These are phyloP conservation scores for Raphanus hybrid DNA, from an alignment of 441 rosid species.

Conservation along the genomic window DNA sequence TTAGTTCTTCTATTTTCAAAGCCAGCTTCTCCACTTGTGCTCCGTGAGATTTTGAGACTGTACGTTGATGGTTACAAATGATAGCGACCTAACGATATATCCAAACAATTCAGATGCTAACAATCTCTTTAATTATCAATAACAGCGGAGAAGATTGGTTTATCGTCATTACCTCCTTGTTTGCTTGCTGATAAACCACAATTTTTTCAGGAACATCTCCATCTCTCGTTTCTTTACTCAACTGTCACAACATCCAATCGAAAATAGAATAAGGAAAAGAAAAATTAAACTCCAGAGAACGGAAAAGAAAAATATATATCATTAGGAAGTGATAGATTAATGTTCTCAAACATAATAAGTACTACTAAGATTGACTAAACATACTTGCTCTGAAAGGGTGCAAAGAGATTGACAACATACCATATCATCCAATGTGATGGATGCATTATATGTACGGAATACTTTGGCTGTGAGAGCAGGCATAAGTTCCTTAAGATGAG, in stretches of 20 bases:
- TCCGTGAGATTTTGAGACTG: slow-evolving; percentile 84
- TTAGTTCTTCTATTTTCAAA: slow-evolving; percentile 82
- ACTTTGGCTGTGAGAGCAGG: slow-evolving; percentile 99
- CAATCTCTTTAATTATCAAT: slow-evolving; percentile 18
- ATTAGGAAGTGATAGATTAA: background rate
- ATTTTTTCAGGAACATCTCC: slow-evolving; percentile 89
- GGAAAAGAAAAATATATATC: slow-evolving; percentile 4
- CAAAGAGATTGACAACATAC: slow-evolving; percentile 51
- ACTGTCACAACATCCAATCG: slow-evolving; percentile 53
- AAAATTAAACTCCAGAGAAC: background rate
- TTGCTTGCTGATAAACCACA: slow-evolving; percentile 81
- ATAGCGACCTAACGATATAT: slow-evolving; percentile 78
- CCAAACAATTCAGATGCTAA: slow-evolving; percentile 11
- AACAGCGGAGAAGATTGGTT: slow-evolving; percentile 21
- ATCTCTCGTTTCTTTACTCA: slow-evolving; percentile 79
- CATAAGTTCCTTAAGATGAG: slow-evolving; percentile 97
- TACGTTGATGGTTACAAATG: slow-evolving; percentile 99
- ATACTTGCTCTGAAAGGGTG: background rate
- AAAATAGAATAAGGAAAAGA: slow-evolving; percentile 14
- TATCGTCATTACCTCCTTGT: slow-evolving; percentile 75
- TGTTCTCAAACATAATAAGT: background rate
- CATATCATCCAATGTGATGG: slow-evolving; percentile 90
- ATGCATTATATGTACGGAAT: slow-evolving; percentile 98
- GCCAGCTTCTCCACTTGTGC: slow-evolving; percentile 88
- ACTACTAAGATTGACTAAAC: background rate